These are phyloP conservation scores for Anthoceros angustus DNA, from an alignment of 225 moss, liverwort and hornwort species.

Conservation along the genomic window DNA sequence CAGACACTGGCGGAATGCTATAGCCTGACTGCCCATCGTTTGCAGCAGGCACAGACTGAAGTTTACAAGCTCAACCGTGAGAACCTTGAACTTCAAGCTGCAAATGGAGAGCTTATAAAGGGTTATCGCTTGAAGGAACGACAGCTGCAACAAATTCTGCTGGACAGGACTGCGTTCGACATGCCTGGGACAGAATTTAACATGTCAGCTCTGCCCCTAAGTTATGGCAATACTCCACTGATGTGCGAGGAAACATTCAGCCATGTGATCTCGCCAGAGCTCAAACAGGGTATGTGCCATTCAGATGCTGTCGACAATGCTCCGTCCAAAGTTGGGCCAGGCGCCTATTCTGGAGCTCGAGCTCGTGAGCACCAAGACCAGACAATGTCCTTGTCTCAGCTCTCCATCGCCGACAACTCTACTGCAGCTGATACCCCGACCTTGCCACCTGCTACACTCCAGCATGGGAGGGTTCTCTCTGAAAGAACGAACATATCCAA, in stretches of 20 bases:
- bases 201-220: background rate
- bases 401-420: background rate
- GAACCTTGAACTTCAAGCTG: background rate
- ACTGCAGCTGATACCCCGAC: background rate
- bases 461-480: background rate
- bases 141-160: background rate
- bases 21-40: background rate
- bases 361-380: background rate
- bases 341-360: no score
- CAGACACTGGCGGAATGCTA: background rate
- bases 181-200: no score
- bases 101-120: background rate
- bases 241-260: background rate
- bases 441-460: background rate
- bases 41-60: conserved; percentile 1
- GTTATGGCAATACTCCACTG: background rate
- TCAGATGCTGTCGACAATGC: conserved; percentile 2
- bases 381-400: background rate
- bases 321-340: no score
- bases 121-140: background rate
- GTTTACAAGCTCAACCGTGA: background rate
- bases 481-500: background rate
- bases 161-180: background rate
- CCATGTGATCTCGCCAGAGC: background rate
- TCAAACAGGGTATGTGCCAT: background rate